These are phyloP conservation scores for Talaromyces borbonicus DNA, from an alignment of 495 filamentous ascomycete species.

Conservation along the genomic window DNA sequence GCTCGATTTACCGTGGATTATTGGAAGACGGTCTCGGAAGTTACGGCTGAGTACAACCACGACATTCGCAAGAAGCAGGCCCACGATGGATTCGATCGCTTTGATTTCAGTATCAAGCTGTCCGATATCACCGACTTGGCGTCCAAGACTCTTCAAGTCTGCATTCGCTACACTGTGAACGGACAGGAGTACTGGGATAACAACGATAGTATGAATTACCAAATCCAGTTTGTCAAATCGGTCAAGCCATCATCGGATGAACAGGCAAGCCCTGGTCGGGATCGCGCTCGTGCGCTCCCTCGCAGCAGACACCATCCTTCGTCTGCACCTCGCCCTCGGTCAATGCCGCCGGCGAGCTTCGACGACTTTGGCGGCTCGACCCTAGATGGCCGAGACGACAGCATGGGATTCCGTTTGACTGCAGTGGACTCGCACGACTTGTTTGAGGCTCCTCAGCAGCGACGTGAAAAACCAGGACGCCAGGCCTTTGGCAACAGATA, in stretches of 20 bases:
- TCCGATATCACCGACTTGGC: conserved; percentile 85
- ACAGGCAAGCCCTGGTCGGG: conserved; percentile 35
- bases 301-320: conserved; percentile 55
- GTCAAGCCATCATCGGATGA: conserved; percentile 48
- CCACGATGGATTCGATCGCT: conserved; percentile 69
- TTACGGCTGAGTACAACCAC: conserved; percentile 75
- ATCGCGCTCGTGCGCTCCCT: conserved; percentile 55
- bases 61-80: conserved; percentile 60
- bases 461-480: conserved; percentile 49
- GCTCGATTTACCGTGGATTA: conserved; percentile 94
- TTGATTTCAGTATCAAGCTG: conserved; percentile 88
- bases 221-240: conserved; percentile 81
- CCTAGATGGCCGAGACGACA: conserved; percentile 47
- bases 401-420: conserved; percentile 21
- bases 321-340: conserved; percentile 42
- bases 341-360: conserved; percentile 47
- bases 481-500: conserved; percentile 87
- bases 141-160: conserved; percentile 80
- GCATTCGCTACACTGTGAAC: conserved; percentile 77
- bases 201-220: conserved; percentile 76
- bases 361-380: conserved; percentile 55
- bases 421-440: conserved; percentile 18
- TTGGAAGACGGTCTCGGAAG: conserved; percentile 96
- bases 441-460: conserved; percentile 39
- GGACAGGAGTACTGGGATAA: conserved; percentile 95